phyloP scores from a whole-genome alignment of 2,329 filamentous ascomycete species.

The Didymella sp. region DNA sequence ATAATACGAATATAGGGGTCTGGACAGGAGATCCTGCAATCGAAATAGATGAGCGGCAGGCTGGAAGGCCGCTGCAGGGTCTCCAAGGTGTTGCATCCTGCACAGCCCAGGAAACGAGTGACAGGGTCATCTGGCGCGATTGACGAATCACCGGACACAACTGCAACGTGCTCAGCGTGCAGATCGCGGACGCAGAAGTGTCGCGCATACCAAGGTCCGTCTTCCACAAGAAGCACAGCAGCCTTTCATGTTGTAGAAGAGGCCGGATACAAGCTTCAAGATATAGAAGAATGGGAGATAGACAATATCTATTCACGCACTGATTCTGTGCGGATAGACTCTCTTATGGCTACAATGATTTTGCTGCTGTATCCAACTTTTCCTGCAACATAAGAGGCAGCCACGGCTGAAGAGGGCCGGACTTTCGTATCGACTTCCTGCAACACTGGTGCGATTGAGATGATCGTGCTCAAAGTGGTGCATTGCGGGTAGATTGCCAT shows the following conservation, averaged over 20 bases:
- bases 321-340: too few species aligned
- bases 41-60: constrained; percentile 29
- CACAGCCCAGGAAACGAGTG: constrained; percentile 26
- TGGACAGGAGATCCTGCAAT: constrained; percentile 38
- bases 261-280: too few species aligned
- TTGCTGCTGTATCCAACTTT: too few species aligned
- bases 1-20: constrained; percentile 31
- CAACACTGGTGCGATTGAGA: background rate
- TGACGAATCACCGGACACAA: constrained; percentile 46
- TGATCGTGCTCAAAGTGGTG: constrained; percentile 2
- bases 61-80: constrained; percentile 45
- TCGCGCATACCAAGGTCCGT: constrained; percentile 29
- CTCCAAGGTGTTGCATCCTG: constrained; percentile 30
- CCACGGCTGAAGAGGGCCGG: constrained; percentile 16
- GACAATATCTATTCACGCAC: too few species aligned
- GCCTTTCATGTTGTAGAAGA: too few species aligned
- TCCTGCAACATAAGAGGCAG: too few species aligned
- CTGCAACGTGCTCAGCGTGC: constrained; percentile 33
- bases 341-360: too few species aligned
- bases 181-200: constrained; percentile 41
- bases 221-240: constrained; percentile 10
- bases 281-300: too few species aligned
- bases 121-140: constrained; percentile 41
- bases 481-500: constrained; percentile 11
- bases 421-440: constrained; percentile 6